phyloP scores from a whole-genome alignment of 2,329 filamentous ascomycete genomes.

The Aspergillus aculeatus region DNA sequence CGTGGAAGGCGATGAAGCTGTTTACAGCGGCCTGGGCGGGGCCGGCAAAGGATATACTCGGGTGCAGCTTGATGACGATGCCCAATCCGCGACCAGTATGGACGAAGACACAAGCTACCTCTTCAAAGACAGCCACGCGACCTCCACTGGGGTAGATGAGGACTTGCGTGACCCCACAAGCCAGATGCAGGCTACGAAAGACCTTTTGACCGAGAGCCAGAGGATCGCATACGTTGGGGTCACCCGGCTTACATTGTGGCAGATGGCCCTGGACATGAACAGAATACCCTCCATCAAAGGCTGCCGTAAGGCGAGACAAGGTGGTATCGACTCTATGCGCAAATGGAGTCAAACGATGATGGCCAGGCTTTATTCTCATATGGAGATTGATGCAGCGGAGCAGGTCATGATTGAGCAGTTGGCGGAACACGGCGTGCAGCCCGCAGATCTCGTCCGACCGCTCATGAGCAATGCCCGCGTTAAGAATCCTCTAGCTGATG shows the following conservation, averaged over 20 bases:
- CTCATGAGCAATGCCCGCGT: conserved; percentile 91
- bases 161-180: conserved; percentile 80
- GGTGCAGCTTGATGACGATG: conserved; percentile 93
- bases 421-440: conserved; percentile 83
- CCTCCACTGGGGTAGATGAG: conserved; percentile 65
- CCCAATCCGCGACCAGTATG: conserved; percentile 88
- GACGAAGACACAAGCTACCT: conserved; percentile 96
- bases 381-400: conserved; percentile 86
- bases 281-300: conserved; percentile 58
- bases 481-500: conserved; percentile 80
- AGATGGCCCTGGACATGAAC: conserved; percentile 70
- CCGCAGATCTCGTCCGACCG: conserved; percentile 76
- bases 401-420: conserved; percentile 99
- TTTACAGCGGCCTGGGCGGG: conserved; percentile 76
- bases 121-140: conserved; percentile 71
- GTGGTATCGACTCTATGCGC: conserved; percentile 73
- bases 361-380: conserved; percentile 88
- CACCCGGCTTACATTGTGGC: conserved; percentile 74
- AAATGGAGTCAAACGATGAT: conserved; percentile 99
- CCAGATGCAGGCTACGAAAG: conserved; percentile 94
- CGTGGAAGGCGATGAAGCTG: conserved; percentile 63
- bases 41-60: conserved; percentile 94
- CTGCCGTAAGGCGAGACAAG: conserved; percentile 68
- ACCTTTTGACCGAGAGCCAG: conserved; percentile 91
- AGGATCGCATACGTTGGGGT: conserved; percentile 94